Conservation (phyloP, 306 rosid species). For the Cucurbita moschata region DNA sequence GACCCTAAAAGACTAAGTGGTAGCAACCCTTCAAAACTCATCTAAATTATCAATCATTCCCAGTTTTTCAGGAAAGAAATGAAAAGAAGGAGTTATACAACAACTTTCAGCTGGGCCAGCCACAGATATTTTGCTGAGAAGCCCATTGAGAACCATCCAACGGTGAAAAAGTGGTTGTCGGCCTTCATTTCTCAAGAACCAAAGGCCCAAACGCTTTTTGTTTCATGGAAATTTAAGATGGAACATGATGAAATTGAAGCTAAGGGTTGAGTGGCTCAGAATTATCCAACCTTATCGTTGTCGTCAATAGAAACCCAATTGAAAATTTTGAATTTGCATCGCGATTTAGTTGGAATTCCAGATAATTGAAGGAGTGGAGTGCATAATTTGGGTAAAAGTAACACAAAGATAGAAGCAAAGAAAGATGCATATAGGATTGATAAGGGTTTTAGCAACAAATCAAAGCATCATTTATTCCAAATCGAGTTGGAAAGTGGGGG, state of each 20-base stretch:
- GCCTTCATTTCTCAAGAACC: not conserved
- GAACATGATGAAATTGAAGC: not conserved
- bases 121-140: not conserved
- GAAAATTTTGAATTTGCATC: not conserved
- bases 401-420: not conserved
- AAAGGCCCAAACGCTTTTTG: not conserved
- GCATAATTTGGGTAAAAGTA: too few species aligned
- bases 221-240: not conserved
- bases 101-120: not conserved
- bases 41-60: not conserved
- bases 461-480: constrained; percentile 6
- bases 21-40: too few species aligned
- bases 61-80: not conserved
- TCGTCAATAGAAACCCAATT: not conserved
- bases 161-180: not conserved
- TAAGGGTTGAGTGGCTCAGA: not conserved
- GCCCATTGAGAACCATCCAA: not conserved
- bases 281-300: not conserved
- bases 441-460: not conserved
- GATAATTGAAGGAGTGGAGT: too few species aligned
- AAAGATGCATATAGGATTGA: not conserved
- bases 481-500: not conserved
- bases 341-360: not conserved
- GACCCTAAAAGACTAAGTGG: too few species aligned
- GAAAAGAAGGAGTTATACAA: not conserved